These are phyloP conservation scores for Hypoxylon intermedium DNA, from an alignment of 495 filamentous ascomycete species.

Conservation along the genomic window DNA sequence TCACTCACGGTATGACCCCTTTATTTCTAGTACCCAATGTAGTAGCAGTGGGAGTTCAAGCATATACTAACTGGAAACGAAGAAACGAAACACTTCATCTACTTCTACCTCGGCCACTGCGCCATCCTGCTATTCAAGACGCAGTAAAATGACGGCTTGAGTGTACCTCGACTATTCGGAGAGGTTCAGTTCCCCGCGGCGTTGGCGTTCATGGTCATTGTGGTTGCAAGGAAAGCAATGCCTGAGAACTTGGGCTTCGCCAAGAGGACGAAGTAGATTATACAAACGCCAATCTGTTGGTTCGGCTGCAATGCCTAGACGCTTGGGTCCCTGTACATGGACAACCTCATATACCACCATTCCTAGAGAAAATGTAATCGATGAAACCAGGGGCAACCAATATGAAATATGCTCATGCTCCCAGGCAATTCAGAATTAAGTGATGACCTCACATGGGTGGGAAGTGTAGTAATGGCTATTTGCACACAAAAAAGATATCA, in stretches of 20 bases:
- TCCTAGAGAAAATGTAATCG: constrained; percentile 19
- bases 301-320: constrained; percentile 1
- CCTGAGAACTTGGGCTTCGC: background rate
- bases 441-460: too few relatives aligned
- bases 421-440: too few relatives aligned
- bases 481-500: too few relatives aligned
- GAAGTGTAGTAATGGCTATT: too few relatives aligned
- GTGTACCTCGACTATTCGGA: constrained; percentile 1
- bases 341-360: constrained; percentile 4
- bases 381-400: constrained; percentile 3
- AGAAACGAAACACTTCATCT: constrained; percentile 99
- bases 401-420: constrained; percentile 7
- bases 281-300: background rate
- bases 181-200: background rate
- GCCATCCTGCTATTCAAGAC: constrained; percentile 99
- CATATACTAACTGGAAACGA: constrained; percentile 29
- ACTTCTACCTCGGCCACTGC: constrained; percentile 99
- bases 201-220: background rate
- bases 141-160: constrained; percentile 63
- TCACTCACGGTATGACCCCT: constrained; percentile 81
- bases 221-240: constrained; percentile 9
- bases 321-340: constrained; percentile 4
- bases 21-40: background rate
- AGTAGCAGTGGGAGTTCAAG: background rate
- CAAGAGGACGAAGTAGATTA: background rate